Evolutionary conservation across 352 stramenopile genomes (phyloP).

Genomic region (Globisporangium sylvaticum): DNA sequence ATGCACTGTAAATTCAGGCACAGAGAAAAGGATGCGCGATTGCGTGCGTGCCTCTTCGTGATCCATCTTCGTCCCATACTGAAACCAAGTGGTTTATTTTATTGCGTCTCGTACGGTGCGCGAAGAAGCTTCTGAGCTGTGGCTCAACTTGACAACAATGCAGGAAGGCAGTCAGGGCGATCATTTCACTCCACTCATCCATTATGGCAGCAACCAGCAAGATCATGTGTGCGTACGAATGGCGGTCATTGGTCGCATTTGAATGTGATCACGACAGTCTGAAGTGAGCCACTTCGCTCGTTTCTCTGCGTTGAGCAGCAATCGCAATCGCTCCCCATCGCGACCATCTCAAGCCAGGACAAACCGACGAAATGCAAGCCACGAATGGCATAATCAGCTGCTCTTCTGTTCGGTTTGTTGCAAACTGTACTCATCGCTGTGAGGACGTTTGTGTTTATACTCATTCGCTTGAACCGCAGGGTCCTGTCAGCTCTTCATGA

Average conservation of each 20-base stretch:
- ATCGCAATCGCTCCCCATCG: background rate
- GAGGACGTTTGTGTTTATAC: no score
- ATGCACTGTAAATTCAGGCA: no score
- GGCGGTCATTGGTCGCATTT: background rate
- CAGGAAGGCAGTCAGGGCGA: background rate
- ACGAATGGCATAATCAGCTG: background rate
- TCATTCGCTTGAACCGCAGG: no score
- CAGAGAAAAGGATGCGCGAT: background rate
- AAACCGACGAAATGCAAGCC: background rate
- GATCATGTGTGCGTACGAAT: background rate
- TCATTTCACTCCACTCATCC: background rate
- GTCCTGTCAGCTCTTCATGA: no score
- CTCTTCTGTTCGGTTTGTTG: background rate
- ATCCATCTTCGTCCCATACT: background rate
- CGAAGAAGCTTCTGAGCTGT: background rate
- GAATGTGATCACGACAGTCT: no score
- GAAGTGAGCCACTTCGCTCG: no score
- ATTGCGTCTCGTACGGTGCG: background rate
- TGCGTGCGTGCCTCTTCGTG: conserved; percentile 6
- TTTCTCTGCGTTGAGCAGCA: background rate
- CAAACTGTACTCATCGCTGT: background rate
- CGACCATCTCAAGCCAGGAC: background rate
- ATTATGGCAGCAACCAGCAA: no score
- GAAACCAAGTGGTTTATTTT: background rate
- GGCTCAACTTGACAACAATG: background rate